Conservation (phyloP, 306 rosid genomes). For the Spatholobus suberectus region DNA sequence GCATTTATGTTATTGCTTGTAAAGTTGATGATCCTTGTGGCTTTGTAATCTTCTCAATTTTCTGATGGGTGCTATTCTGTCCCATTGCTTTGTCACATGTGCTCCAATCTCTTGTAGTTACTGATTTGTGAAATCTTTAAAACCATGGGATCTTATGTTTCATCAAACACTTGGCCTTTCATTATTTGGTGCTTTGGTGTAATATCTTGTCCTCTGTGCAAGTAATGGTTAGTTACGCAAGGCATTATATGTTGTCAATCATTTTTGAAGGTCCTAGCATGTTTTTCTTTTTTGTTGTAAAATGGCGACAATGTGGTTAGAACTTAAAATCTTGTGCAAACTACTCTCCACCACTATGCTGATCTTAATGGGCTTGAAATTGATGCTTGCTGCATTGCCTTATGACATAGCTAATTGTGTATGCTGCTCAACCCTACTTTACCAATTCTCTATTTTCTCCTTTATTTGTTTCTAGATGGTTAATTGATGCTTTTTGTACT, state of each 20-base stretch:
- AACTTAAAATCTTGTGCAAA: too few relatives aligned
- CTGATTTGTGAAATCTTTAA: neutral
- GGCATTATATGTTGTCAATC: conserved; percentile 10
- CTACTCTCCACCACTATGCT: too few relatives aligned
- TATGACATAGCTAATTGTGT: neutral
- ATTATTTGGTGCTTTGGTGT: neutral
- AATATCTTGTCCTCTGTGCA: neutral
- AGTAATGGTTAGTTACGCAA: neutral
- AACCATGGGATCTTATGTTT: neutral
- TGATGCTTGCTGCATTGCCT: conserved; percentile 2
- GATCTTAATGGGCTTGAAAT: too few relatives aligned
- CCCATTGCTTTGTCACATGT: conserved; percentile 28
- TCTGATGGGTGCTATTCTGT: neutral
- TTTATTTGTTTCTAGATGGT: neutral
- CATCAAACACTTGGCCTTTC: neutral
- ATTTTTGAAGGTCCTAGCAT: neutral
- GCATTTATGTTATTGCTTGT: conserved; percentile 45
- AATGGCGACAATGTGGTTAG: too few relatives aligned
- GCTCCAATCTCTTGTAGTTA: conserved; percentile 19
- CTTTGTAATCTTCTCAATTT: conserved; percentile 42
- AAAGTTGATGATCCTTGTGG: conserved; percentile 42
- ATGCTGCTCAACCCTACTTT: neutral
- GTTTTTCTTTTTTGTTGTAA: too few relatives aligned
- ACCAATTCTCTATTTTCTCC: neutral
- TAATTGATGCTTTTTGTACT: neutral